Conservation (phyloP, 352 stramenopile genomes). For the Phytophthora pseudosyringae region DNA sequence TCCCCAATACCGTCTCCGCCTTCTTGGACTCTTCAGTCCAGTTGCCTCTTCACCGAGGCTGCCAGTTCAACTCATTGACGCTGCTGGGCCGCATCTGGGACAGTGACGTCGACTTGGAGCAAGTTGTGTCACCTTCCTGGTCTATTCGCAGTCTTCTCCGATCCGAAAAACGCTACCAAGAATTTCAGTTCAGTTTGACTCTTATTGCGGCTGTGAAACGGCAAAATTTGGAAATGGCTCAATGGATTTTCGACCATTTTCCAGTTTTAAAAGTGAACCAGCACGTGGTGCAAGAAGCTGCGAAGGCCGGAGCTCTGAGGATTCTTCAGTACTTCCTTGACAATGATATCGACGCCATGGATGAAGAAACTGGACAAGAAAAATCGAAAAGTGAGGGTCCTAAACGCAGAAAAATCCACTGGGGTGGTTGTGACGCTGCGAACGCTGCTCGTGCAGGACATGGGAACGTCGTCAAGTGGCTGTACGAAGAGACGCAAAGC, state of each 20-base stretch:
- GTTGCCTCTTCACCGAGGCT: slow-evolving; percentile 5
- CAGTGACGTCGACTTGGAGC: neutral
- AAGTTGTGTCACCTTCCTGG: slow-evolving; percentile 5
- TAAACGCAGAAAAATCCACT: neutral
- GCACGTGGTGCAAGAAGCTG: slow-evolving; percentile 10
- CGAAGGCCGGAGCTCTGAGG: neutral
- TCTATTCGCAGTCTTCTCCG: neutral
- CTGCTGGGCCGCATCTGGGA: slow-evolving; percentile 17
- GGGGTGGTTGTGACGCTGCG: neutral
- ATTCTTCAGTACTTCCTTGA: slow-evolving; percentile 18
- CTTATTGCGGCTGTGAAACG: slow-evolving; percentile 2
- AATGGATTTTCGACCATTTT: slow-evolving; percentile 20
- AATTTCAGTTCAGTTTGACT: slow-evolving; percentile 6
- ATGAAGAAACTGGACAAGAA: neutral
- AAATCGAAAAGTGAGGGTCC: neutral
- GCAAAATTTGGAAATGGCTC: neutral
- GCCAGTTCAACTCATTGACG: slow-evolving; percentile 5
- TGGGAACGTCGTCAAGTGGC: slow-evolving; percentile 8
- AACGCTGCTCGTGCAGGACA: slow-evolving; percentile 10
- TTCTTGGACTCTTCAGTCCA: slow-evolving; percentile 23
- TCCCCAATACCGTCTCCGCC: neutral
- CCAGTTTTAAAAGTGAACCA: neutral
- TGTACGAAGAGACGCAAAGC: slow-evolving; percentile 1
- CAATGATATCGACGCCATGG: neutral
- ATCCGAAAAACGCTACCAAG: slow-evolving; percentile 1